A percentile compares a stretch with the other conserved stretches of the same genome.
Evolutionary conservation across 1,284 basidiomycete species (phyloP).

Genomic region (Boletus smithii): DNA sequence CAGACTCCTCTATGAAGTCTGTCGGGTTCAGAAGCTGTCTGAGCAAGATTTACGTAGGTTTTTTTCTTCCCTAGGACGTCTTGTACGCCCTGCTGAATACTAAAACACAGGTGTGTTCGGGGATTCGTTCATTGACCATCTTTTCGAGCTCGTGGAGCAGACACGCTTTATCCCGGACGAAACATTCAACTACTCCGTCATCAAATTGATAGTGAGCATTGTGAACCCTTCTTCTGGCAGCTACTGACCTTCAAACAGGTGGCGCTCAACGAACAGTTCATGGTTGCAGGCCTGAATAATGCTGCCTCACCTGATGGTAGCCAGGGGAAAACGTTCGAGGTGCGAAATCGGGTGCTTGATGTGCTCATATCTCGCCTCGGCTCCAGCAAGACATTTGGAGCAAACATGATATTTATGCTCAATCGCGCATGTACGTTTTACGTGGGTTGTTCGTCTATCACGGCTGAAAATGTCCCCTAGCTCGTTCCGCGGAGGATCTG

Average conservation of each 20-base stretch:
- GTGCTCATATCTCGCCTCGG: slow-evolving; percentile 82
- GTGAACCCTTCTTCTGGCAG: not conserved
- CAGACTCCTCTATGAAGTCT: slow-evolving; percentile 84
- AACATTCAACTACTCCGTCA: slow-evolving; percentile 88
- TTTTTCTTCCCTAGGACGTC: not conserved
- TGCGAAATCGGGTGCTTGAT: slow-evolving; percentile 76
- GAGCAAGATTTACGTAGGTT: slow-evolving; percentile 70
- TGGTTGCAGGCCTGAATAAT: slow-evolving; percentile 68
- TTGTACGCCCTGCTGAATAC: slow-evolving; percentile 5
- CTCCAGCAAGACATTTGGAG: slow-evolving; percentile 91
- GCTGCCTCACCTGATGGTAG: slow-evolving; percentile 18
- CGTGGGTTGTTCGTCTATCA: not conserved
- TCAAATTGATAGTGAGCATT: slow-evolving; percentile 80
- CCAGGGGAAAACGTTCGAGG: slow-evolving; percentile 32
- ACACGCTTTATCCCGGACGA: slow-evolving; percentile 89
- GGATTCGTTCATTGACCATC: slow-evolving; percentile 81
- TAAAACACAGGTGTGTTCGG: slow-evolving; percentile 64
- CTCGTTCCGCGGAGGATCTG: slow-evolving; percentile 81
- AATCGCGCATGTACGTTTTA: slow-evolving; percentile 80
- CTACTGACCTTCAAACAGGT: slow-evolving; percentile 46
- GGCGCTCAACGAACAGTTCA: slow-evolving; percentile 97
- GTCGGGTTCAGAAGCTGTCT: slow-evolving; percentile 81
- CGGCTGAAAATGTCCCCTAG: slow-evolving; percentile 38
- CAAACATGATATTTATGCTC: slow-evolving; percentile 98
- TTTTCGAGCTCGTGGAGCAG: slow-evolving; percentile 93